Base-by-base conservation (phyloP, 2,329 filamentous ascomycete genomes). In the Calcarisporium arbuscula region DNA sequence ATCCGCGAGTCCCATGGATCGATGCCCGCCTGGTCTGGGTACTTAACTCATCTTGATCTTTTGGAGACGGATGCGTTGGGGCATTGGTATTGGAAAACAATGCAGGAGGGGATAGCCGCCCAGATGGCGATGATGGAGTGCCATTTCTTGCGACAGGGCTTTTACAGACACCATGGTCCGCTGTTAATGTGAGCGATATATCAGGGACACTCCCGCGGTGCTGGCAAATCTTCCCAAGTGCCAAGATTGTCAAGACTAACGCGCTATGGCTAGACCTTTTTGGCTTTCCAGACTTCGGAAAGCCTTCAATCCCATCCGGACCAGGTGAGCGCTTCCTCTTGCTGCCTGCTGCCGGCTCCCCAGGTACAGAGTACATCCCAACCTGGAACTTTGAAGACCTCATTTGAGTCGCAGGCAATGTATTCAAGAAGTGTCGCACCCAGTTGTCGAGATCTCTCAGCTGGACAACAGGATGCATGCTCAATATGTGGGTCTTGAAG, bases 181-280 rank as follows among this genome's bases (percentile, higher is more conserved):
- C 38, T 11, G 50, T 40, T 34, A 58, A 55, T 3, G 83, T n/a
- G n/a, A n/a, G n/a, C n/a, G n/a, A 69, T 3, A 82, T 64, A 32
- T 80, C 74, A 0, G 74, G 74, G 5, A 81, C 65, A 42, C 62
- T 65, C 1, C 68, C 65, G 28, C 65, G 68, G 45, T 72, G 60
- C 8, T 67, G 55, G 49, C 85, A 90, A 10, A 96, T 83, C 51
- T 87, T 88, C 14, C 92, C 92, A 6, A 98, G 64, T 0, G 90
- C 90, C 35, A 96, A 68, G 1, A 95, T 77, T 5, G 90, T 68
- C 3, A 95, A 70, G 2, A 95, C 76, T 23, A 96, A 70, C 0
- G 88, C 88, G 45, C 85, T 94, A 34, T 80, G 74, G 12, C 90
- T 78, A 6, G 82, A 86, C 34, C 81, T 69, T 44, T 72, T 73